These are phyloP conservation scores for Rhizopogon salebrosus DNA, from an alignment of 768 basidiomycete genomes.

Conservation along the genomic window DNA sequence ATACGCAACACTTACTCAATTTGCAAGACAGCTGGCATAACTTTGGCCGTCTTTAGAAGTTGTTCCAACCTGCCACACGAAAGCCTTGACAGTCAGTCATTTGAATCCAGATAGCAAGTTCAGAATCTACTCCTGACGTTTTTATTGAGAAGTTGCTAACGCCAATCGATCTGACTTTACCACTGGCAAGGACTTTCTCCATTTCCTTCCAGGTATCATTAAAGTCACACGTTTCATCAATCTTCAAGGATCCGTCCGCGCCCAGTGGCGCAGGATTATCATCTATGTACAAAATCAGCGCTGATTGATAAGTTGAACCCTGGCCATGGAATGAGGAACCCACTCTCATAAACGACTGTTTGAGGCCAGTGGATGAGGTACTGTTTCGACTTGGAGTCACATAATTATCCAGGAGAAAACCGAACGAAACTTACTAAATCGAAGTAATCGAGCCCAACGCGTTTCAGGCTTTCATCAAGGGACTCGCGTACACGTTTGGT, in stretches of 20 bases:
- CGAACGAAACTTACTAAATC: slow-evolving; percentile 26
- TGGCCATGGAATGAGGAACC: not conserved
- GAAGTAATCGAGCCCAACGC: slow-evolving; percentile 36
- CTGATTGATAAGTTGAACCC: not conserved
- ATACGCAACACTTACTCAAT: slow-evolving; percentile 14
- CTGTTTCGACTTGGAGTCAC: not conserved
- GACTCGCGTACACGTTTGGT: slow-evolving; percentile 31
- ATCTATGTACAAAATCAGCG: slow-evolving; percentile 4
- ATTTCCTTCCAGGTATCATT: slow-evolving; percentile 29
- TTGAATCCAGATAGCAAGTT: slow-evolving; percentile 18
- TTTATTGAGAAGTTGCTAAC: slow-evolving; percentile 58
- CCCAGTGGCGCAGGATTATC: slow-evolving; percentile 13
- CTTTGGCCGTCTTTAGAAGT: slow-evolving; percentile 17
- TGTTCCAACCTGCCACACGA: slow-evolving; percentile 1
- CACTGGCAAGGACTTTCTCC: slow-evolving; percentile 24
- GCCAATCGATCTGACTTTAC: slow-evolving; percentile 44
- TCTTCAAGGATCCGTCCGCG: slow-evolving; percentile 11
- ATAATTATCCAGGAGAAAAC: not conserved
- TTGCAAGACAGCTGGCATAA: slow-evolving; percentile 44
- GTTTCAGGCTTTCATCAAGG: slow-evolving; percentile 30
- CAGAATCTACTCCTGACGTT: slow-evolving; percentile 29
- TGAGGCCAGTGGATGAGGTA: slow-evolving; percentile 41
- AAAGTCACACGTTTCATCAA: slow-evolving; percentile 25
- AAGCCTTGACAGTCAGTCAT: not conserved
- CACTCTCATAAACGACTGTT: slow-evolving; percentile 16